Percentiles rank a stretch among this genome's conserved stretches.
Conservation (phyloP, 345 rosid species). For the Salix koriyanagi region DNA sequence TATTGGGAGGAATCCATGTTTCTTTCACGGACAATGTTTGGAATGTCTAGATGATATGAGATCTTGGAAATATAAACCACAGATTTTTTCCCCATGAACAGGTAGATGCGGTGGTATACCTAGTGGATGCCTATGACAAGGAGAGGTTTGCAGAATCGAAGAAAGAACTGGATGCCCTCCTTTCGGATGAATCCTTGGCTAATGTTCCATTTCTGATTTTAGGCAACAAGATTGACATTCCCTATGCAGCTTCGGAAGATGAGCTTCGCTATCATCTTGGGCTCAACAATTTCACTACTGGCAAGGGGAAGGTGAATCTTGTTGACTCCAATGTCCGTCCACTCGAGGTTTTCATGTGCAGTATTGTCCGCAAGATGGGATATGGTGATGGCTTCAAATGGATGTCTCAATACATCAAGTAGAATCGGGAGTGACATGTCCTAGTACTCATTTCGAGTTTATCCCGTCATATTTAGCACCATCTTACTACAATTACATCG, state of each 20-base stretch:
- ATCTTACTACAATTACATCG: conserved; percentile 11
- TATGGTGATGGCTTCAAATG: conserved; percentile 65
- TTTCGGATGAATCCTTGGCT: conserved; percentile 48
- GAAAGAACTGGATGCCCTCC: conserved; percentile 54
- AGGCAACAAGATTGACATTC: conserved; percentile 59
- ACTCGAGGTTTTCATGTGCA: conserved; percentile 61
- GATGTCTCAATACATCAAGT: conserved; percentile 63
- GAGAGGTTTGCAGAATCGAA: conserved; percentile 55
- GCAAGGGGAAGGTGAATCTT: conserved; percentile 50
- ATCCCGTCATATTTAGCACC: conserved; percentile 14
- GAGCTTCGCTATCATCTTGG: conserved; percentile 53
- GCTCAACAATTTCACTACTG: conserved; percentile 48
- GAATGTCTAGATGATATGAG: neutral
- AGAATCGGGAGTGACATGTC: conserved; percentile 18
- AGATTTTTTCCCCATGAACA: conserved; percentile 1
- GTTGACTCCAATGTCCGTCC: conserved; percentile 41
- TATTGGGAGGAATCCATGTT: neutral
- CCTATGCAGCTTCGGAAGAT: conserved; percentile 51
- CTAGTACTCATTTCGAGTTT: conserved; percentile 12
- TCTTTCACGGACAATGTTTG: neutral
- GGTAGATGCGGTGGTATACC: conserved; percentile 62
- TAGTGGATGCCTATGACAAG: conserved; percentile 61
- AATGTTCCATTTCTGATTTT: conserved; percentile 53
- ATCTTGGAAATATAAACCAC: neutral
- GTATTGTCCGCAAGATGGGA: conserved; percentile 60